Evolutionary conservation across 192 early-diverging fungal genomes (phyloP).

Genomic region (Glomus cerebriforme): DNA sequence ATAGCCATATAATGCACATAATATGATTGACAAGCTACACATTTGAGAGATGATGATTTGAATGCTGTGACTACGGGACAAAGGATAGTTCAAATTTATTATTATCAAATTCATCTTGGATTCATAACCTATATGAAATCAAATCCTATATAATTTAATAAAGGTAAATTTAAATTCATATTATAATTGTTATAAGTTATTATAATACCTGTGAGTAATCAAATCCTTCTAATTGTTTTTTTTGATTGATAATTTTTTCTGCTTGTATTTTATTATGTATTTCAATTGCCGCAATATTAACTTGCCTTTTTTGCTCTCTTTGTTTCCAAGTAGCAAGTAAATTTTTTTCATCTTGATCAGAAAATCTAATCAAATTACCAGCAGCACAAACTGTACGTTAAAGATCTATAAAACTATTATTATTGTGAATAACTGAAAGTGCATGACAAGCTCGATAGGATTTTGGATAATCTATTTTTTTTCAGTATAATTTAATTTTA

Average conservation of each 20-base stretch:
- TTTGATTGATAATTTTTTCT: neutral
- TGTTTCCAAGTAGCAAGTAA: neutral
- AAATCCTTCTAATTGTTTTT: slow-evolving; percentile 3
- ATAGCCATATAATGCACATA: neutral
- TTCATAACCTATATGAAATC: neutral
- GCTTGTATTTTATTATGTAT: neutral
- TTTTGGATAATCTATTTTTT: neutral
- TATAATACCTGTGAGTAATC: slow-evolving; percentile 7
- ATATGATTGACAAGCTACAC: neutral
- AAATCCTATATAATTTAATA: slow-evolving; percentile 9
- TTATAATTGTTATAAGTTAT: neutral
- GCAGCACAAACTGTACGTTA: neutral
- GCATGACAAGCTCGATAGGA: neutral
- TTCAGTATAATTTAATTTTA: slow-evolving; percentile 7
- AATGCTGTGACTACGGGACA: neutral
- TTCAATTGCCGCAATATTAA: neutral
- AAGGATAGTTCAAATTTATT: slow-evolving; percentile 5
- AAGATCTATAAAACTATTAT: neutral
- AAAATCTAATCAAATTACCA: neutral
- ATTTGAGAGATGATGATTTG: slow-evolving; percentile 17
- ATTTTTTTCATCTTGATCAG: neutral
- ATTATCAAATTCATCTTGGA: neutral
- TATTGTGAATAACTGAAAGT: neutral
- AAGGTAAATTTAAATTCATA: neutral
- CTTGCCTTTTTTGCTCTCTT: neutral